These are phyloP conservation scores for Suillus clintonianus DNA, from an alignment of 768 basidiomycete species.

Conservation along the genomic window DNA sequence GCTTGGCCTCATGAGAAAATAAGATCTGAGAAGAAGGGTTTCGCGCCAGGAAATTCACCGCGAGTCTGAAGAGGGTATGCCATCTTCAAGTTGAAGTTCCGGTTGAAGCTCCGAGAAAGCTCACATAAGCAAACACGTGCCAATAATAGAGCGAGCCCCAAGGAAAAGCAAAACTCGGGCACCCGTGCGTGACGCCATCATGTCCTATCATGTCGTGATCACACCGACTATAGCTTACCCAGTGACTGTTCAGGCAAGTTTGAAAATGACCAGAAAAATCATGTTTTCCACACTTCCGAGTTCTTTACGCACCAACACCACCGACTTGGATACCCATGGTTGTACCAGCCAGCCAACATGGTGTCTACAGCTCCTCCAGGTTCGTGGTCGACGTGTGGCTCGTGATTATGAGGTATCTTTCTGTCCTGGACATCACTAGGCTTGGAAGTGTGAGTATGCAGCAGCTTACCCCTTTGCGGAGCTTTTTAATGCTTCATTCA, in stretches of 20 bases:
- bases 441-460: conserved; percentile 27
- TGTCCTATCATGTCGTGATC: conserved; percentile 1
- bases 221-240: neutral
- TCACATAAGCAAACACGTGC: too few species aligned
- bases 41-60: too few species aligned
- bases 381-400: conserved; percentile 31
- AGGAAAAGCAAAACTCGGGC: too few species aligned
- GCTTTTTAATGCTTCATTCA: neutral
- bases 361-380: neutral
- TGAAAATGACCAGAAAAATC: too few species aligned
- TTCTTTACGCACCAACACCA: neutral
- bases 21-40: too few species aligned
- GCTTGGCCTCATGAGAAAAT: too few species aligned
- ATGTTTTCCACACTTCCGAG: neutral
- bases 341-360: neutral
- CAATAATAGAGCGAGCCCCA: too few species aligned
- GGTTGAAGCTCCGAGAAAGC: too few species aligned
- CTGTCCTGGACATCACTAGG: conserved; percentile 24
- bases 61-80: too few species aligned
- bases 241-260: neutral
- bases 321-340: neutral
- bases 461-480: neutral
- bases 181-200: neutral
- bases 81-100: too few species aligned
- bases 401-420: conserved; percentile 27